Conservation (phyloP, 805 yeast genomes). For the Nakazawaea populi region DNA sequence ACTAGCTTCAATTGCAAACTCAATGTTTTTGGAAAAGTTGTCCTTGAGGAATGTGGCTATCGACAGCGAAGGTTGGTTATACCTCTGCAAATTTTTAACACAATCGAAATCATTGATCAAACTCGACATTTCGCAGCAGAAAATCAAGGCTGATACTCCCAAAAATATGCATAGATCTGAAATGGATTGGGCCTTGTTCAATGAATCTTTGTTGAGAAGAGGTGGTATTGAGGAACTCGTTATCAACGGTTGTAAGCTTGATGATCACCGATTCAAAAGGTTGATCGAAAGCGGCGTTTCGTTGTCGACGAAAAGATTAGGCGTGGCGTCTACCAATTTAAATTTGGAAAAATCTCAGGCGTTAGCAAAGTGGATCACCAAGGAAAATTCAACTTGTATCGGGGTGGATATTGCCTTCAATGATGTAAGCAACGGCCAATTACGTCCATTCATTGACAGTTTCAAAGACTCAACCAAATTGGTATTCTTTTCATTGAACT, state of each 20-base stretch:
- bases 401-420: constrained; percentile 55
- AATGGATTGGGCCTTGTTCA: constrained; percentile 50
- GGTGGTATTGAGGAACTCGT: constrained; percentile 56
- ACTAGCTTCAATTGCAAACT: constrained; percentile 38
- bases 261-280: constrained; percentile 32
- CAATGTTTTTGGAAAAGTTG: constrained; percentile 40
- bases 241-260: constrained; percentile 48
- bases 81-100: constrained; percentile 42
- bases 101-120: constrained; percentile 37
- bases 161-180: constrained; percentile 31
- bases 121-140: constrained; percentile 53
- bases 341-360: constrained; percentile 33
- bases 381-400: constrained; percentile 36
- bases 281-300: constrained; percentile 36
- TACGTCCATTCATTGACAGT: constrained; percentile 38
- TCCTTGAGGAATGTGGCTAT: constrained; percentile 52
- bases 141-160: constrained; percentile 40
- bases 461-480: constrained; percentile 32
- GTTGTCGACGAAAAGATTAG: constrained; percentile 41
- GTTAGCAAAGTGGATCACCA: constrained; percentile 43
- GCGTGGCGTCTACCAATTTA: constrained; percentile 47
- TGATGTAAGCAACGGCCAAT: constrained; percentile 40
- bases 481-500: constrained; percentile 46
- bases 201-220: constrained; percentile 32
- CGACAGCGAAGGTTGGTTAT: constrained; percentile 45